Conservation (phyloP, 2,329 filamentous ascomycete species). For the Aspergillus aculeatinus region DNA sequence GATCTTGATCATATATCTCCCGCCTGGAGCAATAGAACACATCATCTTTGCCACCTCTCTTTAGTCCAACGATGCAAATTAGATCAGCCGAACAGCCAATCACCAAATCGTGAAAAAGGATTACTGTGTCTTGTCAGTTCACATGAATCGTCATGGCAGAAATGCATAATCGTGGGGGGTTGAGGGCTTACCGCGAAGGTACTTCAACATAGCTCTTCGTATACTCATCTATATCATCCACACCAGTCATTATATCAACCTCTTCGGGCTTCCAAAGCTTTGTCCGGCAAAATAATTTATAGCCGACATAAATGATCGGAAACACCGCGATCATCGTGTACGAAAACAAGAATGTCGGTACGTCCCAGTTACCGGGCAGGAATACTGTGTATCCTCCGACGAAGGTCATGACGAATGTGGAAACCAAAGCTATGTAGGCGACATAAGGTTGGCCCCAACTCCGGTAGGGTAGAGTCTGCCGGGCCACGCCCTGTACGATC, state of each 20-base stretch:
- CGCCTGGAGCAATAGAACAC: background rate
- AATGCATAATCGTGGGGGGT: conserved; percentile 2
- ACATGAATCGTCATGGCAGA: background rate
- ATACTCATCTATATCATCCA: conserved; percentile 69
- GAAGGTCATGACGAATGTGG: conserved; percentile 69
- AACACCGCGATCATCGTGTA: conserved; percentile 74
- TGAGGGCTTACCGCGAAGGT: conserved; percentile 51
- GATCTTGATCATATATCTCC: background rate
- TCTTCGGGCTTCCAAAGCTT: conserved; percentile 57
- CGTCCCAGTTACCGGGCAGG: conserved; percentile 65
- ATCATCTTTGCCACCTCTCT: background rate
- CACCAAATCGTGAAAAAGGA: conserved; percentile 19
- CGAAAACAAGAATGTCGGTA: conserved; percentile 71
- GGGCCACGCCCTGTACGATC: conserved; percentile 65
- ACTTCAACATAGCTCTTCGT: conserved; percentile 58
- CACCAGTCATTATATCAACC: conserved; percentile 61
- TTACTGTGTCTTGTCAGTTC: conserved; percentile 24
- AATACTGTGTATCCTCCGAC: conserved; percentile 77
- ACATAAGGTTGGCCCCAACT: conserved; percentile 69
- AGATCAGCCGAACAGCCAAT: conserved; percentile 21
- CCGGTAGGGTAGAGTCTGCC: conserved; percentile 68
- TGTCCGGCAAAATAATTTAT: conserved; percentile 69
- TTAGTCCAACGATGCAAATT: background rate
- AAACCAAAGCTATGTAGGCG: conserved; percentile 64
- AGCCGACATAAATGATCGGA: conserved; percentile 66